Evolutionary conservation across 1,284 basidiomycete genomes (phyloP).

Genomic region (Cutaneotrichosporon mucoides): DNA sequence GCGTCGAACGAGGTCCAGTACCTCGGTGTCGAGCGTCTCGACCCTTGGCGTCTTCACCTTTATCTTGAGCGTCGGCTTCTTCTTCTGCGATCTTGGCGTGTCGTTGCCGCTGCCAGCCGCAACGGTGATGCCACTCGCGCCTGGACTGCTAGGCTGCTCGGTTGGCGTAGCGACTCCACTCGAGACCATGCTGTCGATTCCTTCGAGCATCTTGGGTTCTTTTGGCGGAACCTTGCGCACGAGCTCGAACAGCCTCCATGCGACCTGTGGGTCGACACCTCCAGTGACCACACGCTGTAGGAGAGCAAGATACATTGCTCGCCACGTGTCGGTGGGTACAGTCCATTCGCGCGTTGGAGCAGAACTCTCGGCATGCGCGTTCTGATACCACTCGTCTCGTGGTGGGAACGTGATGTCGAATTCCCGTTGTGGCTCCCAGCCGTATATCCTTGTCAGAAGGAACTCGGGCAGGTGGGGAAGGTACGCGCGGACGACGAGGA

Average conservation of each 20-base stretch:
- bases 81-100: background rate
- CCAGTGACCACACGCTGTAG: slow-evolving; percentile 35
- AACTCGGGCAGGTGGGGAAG: slow-evolving; percentile 35
- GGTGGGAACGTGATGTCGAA: slow-evolving; percentile 39
- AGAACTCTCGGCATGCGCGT: slow-evolving; percentile 16
- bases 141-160: background rate
- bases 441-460: slow-evolving; percentile 36
- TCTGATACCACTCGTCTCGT: slow-evolving; percentile 31
- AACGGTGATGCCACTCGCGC: background rate
- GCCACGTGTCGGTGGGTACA: slow-evolving; percentile 17
- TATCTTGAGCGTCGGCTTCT: slow-evolving; percentile 5
- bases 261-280: slow-evolving; percentile 31
- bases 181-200: background rate
- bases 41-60: slow-evolving; percentile 1
- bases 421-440: slow-evolving; percentile 24
- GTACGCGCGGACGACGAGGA: slow-evolving; percentile 26
- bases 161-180: background rate
- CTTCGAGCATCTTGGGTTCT: slow-evolving; percentile 2
- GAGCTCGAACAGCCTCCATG: slow-evolving; percentile 41
- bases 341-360: slow-evolving; percentile 20
- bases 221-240: slow-evolving; percentile 29
- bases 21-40: slow-evolving; percentile 34
- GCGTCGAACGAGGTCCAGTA: slow-evolving; percentile 41
- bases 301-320: slow-evolving; percentile 33
- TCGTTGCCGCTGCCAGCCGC: no score